A percentile compares a stretch with the other conserved stretches of the same genome.
phyloP scores from a whole-genome alignment of 2,329 filamentous ascomycete species.

The Elsinoe fawcettii region DNA sequence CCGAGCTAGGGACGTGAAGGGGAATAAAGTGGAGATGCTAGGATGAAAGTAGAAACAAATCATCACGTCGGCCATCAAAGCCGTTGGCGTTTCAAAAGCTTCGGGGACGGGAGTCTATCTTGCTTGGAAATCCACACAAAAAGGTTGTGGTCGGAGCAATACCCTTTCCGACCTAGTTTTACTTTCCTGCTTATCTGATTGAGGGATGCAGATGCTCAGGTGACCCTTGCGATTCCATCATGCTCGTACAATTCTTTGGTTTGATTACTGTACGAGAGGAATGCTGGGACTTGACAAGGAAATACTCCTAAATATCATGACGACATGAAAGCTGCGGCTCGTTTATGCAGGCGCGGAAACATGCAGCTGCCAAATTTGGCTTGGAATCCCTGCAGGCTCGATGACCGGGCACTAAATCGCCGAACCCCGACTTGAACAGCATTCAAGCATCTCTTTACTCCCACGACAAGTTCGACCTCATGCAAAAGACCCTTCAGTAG shows the following conservation, averaged over 20 bases:
- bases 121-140: conserved; percentile 7
- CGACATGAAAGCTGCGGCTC: conserved; percentile 5
- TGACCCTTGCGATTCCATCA: background rate
- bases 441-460: background rate
- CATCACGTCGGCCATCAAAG: background rate
- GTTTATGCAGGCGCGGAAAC: background rate
- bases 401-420: background rate
- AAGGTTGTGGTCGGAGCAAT: background rate
- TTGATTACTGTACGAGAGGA: too few relatives aligned
- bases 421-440: background rate
- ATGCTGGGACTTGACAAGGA: too few relatives aligned
- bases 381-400: conserved; percentile 4
- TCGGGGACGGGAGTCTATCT: conserved; percentile 8
- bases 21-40: background rate
- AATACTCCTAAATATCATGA: background rate
- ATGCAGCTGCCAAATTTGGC: conserved; percentile 2
- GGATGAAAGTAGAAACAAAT: conserved; percentile 1
- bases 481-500: background rate
- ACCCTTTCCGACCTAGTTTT: background rate
- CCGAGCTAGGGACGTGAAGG: background rate
- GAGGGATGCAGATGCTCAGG: background rate
- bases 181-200: background rate
- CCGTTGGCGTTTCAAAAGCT: conserved; percentile 7
- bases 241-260: too few relatives aligned
- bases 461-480: background rate